Base-by-base conservation (phyloP, 129 eudicot species). In the Rutidosis leptorrhynchoides region DNA sequence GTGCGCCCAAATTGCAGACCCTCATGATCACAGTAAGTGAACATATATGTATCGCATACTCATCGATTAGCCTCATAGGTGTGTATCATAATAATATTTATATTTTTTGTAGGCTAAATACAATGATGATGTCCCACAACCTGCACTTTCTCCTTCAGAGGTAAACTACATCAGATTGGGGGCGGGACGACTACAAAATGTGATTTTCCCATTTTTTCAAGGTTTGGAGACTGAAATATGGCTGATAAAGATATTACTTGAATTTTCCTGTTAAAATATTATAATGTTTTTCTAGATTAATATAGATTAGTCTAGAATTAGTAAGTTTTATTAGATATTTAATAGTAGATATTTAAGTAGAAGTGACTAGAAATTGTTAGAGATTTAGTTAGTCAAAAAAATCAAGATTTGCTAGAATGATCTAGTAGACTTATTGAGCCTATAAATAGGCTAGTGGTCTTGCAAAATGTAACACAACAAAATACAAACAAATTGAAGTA, bases 1-100 rank as follows among this genome's bases (percentile, higher is more conserved):
- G 56, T 10, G 57, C 53, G 7, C 65, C 74, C 3, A 67, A 67
- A 49, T 21, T 67, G 22, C 61, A 67, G 30, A 30, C 20, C 46
- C 61, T 67, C 12, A 33, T 29, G 2, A 67, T 67, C 30, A 30
- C 35, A 30, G 35, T 30, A 30, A 2, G 35, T 30, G 35, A 30
- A 30, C 35, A 30, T 30, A 30, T 30, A 30, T 4, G 35, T 30
- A 5, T 7, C 6, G 6, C 32, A 29, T 60, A 25, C 57, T 51
- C 2, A 19, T 67, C 30, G 17, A 10, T 17, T 6, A 64, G 43
- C 55, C n/a, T 35, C 1, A 33, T 32, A 5, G 64, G 14, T 68
- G 21, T 68, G 71, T 20, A 19, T 56, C 33, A 56, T 21, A 56
- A 40, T 56, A 37, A 6, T 8, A 4, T 26, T 58, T 2, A 30